Conservation (phyloP, 1,284 basidiomycete species). For the Moesziomyces sp. region DNA sequence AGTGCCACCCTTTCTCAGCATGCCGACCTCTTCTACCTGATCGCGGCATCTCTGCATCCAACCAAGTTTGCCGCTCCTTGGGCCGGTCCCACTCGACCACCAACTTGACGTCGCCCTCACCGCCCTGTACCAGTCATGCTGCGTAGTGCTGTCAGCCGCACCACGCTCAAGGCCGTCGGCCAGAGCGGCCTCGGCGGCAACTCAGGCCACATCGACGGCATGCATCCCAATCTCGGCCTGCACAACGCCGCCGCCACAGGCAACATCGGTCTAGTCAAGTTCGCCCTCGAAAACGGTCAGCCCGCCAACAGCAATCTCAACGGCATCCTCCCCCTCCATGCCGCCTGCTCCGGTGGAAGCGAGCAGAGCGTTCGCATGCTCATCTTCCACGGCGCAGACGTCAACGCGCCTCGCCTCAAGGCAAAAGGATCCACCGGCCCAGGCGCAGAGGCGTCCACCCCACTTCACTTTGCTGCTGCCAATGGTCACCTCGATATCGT, state of each 20-base stretch:
- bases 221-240: slow-evolving; percentile 57
- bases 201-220: slow-evolving; percentile 19
- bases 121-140: slow-evolving; percentile 16
- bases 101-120: background rate
- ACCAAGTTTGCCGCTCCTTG: background rate
- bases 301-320: slow-evolving; percentile 56
- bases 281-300: slow-evolving; percentile 64
- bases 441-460: slow-evolving; percentile 61
- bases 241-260: slow-evolving; percentile 61
- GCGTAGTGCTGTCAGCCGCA: slow-evolving; percentile 43
- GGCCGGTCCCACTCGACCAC: background rate
- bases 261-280: slow-evolving; percentile 63
- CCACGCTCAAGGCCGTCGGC: slow-evolving; percentile 43
- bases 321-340: slow-evolving; percentile 63
- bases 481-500: slow-evolving; percentile 61
- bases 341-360: slow-evolving; percentile 60
- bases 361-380: slow-evolving; percentile 55
- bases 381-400: slow-evolving; percentile 61
- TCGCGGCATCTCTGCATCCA: background rate
- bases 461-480: slow-evolving; percentile 66
- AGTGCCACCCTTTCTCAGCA: background rate
- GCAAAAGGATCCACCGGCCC: slow-evolving; percentile 36
- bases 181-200: slow-evolving; percentile 31
- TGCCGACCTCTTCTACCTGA: background rate
- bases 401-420: slow-evolving; percentile 51